Base-by-base conservation (phyloP, 192 early-diverging fungal genomes). In the Podila clonocystis region DNA sequence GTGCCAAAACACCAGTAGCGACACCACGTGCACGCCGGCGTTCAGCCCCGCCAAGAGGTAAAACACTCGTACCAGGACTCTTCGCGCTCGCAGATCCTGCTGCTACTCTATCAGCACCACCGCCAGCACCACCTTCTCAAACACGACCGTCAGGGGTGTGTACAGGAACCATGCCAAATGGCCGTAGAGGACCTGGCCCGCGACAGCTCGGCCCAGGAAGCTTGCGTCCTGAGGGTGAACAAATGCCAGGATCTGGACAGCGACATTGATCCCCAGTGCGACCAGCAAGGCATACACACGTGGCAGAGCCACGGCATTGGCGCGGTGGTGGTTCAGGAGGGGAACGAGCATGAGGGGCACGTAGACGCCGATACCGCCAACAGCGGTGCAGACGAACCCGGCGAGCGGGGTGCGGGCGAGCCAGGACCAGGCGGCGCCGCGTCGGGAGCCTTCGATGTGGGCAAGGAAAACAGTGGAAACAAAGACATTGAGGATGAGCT, bases 311-410 rank as follows among this genome's bases (percentile, higher is more conserved):
- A 68, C 58, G 5, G 58, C n/a, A 22, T 34, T 59, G 0, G 19
- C 67, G 20, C 38, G 13, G n/a, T 15, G 17, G 19, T 30, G 58
- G 24, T 49, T 61, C 58, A 58, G 28, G 58, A 68, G 67, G 0
- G 67, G 58, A 17, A 68, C 67, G 58, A 60, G 59, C 7, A 68
- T 45, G 17, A 62, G 28, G 17, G 59, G 50, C 22, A 62, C 5
- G 19, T 72, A 72, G 29, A 70, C 62, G 20, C 49, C 68, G 34
- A 70, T 62, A 30, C 70, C 70, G 50, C 50, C 45, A 8, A n/a
- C 15, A 17, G 29, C 63, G 11, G 70, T 22, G 41, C 41, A 45
- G 41, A 72, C 63, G 22, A 64, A 17, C 1, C 50, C 33, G 0
- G 70, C 45, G 33, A 63, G 63, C n/a, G 70, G 62, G 20, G 28